Base-by-base conservation (phyloP, 2,329 filamentous ascomycete species). In the Hymenotorrendiella dingleyae region DNA sequence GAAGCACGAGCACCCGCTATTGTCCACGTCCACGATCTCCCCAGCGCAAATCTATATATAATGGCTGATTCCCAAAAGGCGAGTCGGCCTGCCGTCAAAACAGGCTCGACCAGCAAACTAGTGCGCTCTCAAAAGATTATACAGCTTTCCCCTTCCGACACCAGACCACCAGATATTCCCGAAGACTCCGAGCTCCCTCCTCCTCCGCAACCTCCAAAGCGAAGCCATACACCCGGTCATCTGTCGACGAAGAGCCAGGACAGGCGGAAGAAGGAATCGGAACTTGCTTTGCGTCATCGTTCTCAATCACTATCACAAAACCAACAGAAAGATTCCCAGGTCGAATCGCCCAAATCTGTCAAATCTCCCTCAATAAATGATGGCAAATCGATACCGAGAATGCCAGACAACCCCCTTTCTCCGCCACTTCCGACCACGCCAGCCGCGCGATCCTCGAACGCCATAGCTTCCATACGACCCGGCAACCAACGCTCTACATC, bases 221-320 rank as follows among this genome's bases (percentile, higher is more conserved):
- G 78, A 52, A 80, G 72, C 56, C 78, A 82, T 58, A 82, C 78
- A 1, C 78, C 78, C 1, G 76, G 78, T 44, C 76, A 80, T 54
- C 68, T 81, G 29, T 65, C 78, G 10, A 71, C 73, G 51, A 80
- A 74, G 64, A 78, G 73, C 62, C 71, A 60, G 30, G 58, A 61
- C 34, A 52, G 54, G 36, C 39, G 53, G 45, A 61, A 55, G 46
- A 58, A 57, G 42, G 51, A 53, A 12, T 54, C 53, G 9, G 54
- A 60, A 8, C 38, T 61, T 36, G 51, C 56, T 14, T 46, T 58
- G 29, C 57, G 59, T 21, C 56, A 58, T 36, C 57, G 62, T 8
- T 61, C 62, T 46, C 61, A 61, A 45, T 59, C 60, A 12, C 45
- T 61, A 36, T 55, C 54, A 24, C 56, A 59, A 36, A 59, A 57